These are phyloP conservation scores for Citrus unshiu DNA, from an alignment of 345 rosid genomes.

Conservation along the genomic window DNA sequence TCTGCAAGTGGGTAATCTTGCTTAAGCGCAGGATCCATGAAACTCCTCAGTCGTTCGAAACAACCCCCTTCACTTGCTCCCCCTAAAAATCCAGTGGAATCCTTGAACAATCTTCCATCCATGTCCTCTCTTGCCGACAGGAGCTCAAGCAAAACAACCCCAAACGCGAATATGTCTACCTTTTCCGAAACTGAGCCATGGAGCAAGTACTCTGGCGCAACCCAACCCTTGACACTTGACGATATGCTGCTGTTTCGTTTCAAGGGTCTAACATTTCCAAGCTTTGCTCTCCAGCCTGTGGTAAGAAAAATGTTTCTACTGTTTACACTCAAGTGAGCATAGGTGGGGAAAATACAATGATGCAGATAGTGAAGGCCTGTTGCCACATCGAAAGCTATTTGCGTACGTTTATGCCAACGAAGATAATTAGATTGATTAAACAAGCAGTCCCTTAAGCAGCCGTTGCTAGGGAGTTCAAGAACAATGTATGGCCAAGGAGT, in stretches of 20 bases:
- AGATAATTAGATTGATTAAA: constrained; percentile 22
- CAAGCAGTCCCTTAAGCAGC: constrained; percentile 46
- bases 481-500: constrained; percentile 36
- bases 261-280: constrained; percentile 24
- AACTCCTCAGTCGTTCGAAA: constrained; percentile 49
- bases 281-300: constrained; percentile 50
- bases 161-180: constrained; percentile 45
- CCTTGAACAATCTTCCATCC: constrained; percentile 29
- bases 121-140: constrained; percentile 39
- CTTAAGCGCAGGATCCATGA: constrained; percentile 51
- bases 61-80: constrained; percentile 46
- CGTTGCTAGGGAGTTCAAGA: constrained; percentile 42
- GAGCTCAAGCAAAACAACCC: constrained; percentile 51
- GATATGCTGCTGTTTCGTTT: not conserved
- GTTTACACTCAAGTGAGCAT: constrained; percentile 36
- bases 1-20: constrained; percentile 47
- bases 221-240: constrained; percentile 1
- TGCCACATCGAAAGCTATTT: constrained; percentile 48
- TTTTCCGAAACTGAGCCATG: constrained; percentile 30
- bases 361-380: constrained; percentile 49
- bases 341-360: constrained; percentile 46
- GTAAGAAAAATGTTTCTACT: constrained; percentile 40
- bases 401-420: constrained; percentile 33
- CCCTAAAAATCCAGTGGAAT: constrained; percentile 38
- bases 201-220: constrained; percentile 28